Percentiles rank a stretch among this genome's conserved stretches.
These are phyloP conservation scores for Sarocladiaceae sp. DNA, from an alignment of 2,329 filamentous ascomycete species.

Conservation along the genomic window DNA sequence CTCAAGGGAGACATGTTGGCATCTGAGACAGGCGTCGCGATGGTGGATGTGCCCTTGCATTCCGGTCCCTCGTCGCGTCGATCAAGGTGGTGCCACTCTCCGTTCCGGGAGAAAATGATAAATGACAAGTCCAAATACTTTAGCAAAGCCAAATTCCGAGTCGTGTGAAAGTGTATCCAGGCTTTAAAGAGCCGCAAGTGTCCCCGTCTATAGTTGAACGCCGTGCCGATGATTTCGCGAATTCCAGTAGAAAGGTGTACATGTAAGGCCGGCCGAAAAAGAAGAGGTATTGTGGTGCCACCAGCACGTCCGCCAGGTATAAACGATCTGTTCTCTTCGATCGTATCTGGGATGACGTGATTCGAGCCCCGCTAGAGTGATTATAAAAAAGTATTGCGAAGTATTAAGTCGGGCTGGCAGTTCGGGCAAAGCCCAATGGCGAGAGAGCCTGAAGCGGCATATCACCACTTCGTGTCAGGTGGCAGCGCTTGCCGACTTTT, in stretches of 20 bases:
- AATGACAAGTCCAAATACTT: not conserved
- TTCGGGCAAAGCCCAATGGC: not conserved
- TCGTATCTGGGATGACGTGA: slow-evolving; percentile 5
- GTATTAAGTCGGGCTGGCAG: not conserved
- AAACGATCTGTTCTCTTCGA: not conserved
- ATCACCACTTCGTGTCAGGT: not conserved
- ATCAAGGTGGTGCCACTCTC: not conserved
- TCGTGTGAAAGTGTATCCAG: slow-evolving; percentile 12
- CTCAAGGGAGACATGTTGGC: slow-evolving; percentile 5
- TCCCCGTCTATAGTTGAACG: slow-evolving; percentile 28
- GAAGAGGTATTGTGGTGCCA: slow-evolving; percentile 10
- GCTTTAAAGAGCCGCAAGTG: slow-evolving; percentile 11
- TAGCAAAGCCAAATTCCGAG: not conserved
- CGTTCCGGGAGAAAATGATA: slow-evolving; percentile 8
- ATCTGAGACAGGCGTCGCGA: slow-evolving; percentile 3
- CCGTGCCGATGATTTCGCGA: slow-evolving; percentile 17
- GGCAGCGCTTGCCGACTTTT: slow-evolving; percentile 6
- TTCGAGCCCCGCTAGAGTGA: not conserved
- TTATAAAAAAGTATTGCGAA: slow-evolving; percentile 6
- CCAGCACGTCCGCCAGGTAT: not conserved
- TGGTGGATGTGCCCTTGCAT: slow-evolving; percentile 7
- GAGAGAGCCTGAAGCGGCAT: not conserved
- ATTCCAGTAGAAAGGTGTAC: slow-evolving; percentile 11
- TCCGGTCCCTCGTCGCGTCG: slow-evolving; percentile 5
- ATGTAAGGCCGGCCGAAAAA: slow-evolving; percentile 3